Evolutionary conservation across 371 early-diverging fungal genomes (phyloP), one percentile per base, ranked within the genome.

Genomic region (Saksenaea vasiformis): DNA sequence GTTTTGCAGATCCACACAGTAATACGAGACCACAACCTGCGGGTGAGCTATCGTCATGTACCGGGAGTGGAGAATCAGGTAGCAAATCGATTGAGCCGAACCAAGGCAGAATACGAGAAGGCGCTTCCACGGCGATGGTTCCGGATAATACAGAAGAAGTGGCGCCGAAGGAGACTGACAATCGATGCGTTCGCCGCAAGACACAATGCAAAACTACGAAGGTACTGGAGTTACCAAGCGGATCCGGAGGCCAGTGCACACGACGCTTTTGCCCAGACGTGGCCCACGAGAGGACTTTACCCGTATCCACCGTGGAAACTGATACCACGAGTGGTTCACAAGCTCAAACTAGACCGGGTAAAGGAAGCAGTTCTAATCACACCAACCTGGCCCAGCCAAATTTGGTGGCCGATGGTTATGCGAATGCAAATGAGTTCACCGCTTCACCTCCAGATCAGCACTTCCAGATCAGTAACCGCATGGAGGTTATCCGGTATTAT

Each of bases 171-270:
- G 34, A 35, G 3, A 19, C 4, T 62, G 44, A 63, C 0, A 41
- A 60, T 80, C 10, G 76, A 77, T 54, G 67, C 66, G 17, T 77
- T 80, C 53, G 77, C 70, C 5, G 26, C 68, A 4, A n/a, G 61
- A 22, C 56, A 56, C 54, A 70, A 60, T 51, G 22, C 65, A 43
- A 43, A 67, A 44, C 54, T 67, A 5, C 38, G 17, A 28, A 2
- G 15, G 14, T 76, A 28, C 39, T 72, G 71, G 71, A 66, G 27
- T 47, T 54, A 47, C 13, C 36, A 43, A 11, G 58, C 54, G 14
- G 74, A 79, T 47, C 72, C 69, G n/a, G 41, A 47, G 10, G 72
- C 79, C 5, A 39, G 8, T 44, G 71, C 60, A 15, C 28, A 35
- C 19, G 70, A 78, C 54, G 74, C 70, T 13, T 74, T 74, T 26